Conservation (phyloP, 2,329 filamentous ascomycete species). For the Emmonsiellopsis sp. region DNA sequence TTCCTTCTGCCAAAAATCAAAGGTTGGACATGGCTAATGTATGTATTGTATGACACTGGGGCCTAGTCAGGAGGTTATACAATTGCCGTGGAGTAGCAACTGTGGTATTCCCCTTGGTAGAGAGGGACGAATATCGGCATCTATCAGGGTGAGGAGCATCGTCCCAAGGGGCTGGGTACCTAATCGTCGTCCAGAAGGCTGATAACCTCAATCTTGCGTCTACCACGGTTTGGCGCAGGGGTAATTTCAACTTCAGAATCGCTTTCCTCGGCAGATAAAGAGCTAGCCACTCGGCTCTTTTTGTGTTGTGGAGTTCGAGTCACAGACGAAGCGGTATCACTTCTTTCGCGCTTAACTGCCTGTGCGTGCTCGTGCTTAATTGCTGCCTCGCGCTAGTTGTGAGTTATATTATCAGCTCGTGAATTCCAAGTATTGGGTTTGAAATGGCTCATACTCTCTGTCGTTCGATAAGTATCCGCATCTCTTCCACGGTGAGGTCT, state of each 20-base stretch:
- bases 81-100: too few species aligned
- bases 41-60: too few species aligned
- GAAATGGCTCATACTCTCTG: slow-evolving; percentile 12
- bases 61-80: too few species aligned
- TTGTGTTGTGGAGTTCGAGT: background rate
- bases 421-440: too few species aligned
- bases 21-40: too few species aligned
- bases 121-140: too few species aligned
- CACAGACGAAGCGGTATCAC: background rate
- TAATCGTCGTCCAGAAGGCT: background rate
- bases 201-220: background rate
- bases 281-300: background rate
- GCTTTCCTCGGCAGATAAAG: background rate
- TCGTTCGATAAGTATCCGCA: slow-evolving; percentile 14
- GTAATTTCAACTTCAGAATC: background rate
- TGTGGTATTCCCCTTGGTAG: too few species aligned
- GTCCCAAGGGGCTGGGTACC: too few species aligned
- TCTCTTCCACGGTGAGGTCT: slow-evolving; percentile 15
- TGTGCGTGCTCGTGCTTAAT: background rate
- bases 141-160: too few species aligned
- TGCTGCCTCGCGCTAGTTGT: background rate
- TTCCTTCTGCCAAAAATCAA: too few species aligned
- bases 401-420: background rate
- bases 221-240: background rate
- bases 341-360: background rate